Conservation (phyloP, 2,329 filamentous ascomycete genomes). For the Blastomyces percursus region DNA sequence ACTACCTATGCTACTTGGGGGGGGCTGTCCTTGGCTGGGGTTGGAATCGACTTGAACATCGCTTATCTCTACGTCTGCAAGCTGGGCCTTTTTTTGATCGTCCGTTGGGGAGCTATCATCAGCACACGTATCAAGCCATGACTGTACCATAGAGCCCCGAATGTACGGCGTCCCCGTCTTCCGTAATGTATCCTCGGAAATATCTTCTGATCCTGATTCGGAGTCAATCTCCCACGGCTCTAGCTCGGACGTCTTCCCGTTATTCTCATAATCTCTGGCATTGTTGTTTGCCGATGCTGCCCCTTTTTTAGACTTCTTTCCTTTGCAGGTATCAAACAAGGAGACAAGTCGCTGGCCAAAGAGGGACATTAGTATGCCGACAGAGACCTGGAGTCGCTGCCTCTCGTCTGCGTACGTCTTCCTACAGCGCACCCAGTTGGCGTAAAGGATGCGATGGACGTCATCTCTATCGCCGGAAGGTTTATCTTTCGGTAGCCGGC, state of each 20-base stretch:
- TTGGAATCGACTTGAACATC: too few species aligned
- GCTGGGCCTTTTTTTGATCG: too few species aligned
- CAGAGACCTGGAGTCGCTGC: slow-evolving; percentile 1
- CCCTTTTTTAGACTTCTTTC: neutral
- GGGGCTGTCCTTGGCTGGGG: too few species aligned
- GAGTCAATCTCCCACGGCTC: slow-evolving; percentile 1
- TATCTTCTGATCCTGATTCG: neutral
- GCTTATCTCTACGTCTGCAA: too few species aligned
- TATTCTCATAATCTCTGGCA: too few species aligned
- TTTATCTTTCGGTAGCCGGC: neutral
- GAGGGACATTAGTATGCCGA: slow-evolving; percentile 2
- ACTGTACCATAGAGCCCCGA: too few species aligned
- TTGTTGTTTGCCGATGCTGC: too few species aligned
- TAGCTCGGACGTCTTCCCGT: neutral
- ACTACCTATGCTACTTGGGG: too few species aligned
- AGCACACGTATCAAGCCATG: too few species aligned
- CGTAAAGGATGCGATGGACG: neutral
- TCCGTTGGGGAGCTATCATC: too few species aligned
- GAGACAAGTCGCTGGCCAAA: neutral
- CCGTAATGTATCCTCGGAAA: neutral
- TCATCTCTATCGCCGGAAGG: slow-evolving; percentile 1
- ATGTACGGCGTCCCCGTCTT: too few species aligned
- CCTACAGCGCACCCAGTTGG: neutral
- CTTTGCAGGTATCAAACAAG: neutral
- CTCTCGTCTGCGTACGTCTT: neutral